These are phyloP conservation scores for Phytomonas francai DNA, from an alignment of 208 protist genomes.

Conservation along the genomic window DNA sequence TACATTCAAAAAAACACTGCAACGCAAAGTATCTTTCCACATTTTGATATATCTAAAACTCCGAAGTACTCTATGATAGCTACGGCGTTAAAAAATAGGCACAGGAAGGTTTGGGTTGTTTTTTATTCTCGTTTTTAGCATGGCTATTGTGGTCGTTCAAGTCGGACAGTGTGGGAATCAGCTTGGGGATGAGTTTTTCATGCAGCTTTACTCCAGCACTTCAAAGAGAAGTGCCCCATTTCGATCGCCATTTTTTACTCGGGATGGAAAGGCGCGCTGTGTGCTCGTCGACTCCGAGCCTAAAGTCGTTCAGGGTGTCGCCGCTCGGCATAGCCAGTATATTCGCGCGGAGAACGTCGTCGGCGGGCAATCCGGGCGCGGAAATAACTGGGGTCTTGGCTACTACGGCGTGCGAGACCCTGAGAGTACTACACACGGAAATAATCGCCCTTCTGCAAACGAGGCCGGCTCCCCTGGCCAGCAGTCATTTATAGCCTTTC, in stretches of 20 bases:
- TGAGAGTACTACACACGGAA: conserved; percentile 21
- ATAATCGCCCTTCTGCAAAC: conserved; percentile 33
- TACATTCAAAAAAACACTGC: not conserved
- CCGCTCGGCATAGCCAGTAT: conserved; percentile 33
- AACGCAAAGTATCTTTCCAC: not conserved
- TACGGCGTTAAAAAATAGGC: not conserved
- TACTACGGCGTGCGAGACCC: conserved; percentile 57
- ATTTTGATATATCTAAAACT: no score
- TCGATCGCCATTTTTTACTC: conserved; percentile 42
- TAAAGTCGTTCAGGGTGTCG: conserved; percentile 73
- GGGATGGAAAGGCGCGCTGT: conserved; percentile 65
- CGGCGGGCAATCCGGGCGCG: conserved; percentile 70
- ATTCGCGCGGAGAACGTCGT: conserved; percentile 67
- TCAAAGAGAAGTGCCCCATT: not conserved
- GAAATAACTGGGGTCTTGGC: conserved; percentile 83
- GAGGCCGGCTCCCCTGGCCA: no score
- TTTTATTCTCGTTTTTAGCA: no score
- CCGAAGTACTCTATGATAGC: not conserved
- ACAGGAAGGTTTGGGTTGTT: not conserved
- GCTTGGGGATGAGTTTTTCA: conserved; percentile 77
- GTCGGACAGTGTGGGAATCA: conserved; percentile 88
- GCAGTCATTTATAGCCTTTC: conserved; percentile 33
- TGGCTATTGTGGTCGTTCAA: conserved; percentile 72
- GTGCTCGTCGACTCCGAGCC: conserved; percentile 83
- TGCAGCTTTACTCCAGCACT: conserved; percentile 27